A percentile compares a stretch with the other conserved stretches of the same genome.
Conservation (phyloP, 176 grass and related monocot species). For the Melocanna baccifera region DNA sequence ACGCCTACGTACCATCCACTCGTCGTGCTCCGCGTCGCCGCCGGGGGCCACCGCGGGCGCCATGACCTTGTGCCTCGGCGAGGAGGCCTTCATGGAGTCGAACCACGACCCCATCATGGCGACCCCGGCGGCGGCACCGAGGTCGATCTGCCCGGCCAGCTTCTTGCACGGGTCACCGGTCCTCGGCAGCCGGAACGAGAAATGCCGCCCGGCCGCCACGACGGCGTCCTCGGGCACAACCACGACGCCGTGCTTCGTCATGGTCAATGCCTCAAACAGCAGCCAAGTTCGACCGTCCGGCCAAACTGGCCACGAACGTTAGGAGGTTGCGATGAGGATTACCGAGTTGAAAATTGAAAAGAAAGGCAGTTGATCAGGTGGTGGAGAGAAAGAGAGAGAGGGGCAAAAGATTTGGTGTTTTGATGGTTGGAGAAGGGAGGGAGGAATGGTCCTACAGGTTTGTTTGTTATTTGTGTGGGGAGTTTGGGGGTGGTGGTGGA, state of each 20-base stretch:
- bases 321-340: background rate
- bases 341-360: background rate
- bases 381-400: too few relatives aligned
- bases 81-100: conserved; percentile 73
- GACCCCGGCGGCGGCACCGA: conserved; percentile 14
- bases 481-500: background rate
- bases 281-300: background rate
- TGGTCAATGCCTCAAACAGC: background rate
- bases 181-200: conserved; percentile 53
- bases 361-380: background rate
- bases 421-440: background rate
- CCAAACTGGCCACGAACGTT: background rate
- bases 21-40: conserved; percentile 34
- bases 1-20: conserved; percentile 45
- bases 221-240: conserved; percentile 34
- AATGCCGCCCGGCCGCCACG: conserved; percentile 8
- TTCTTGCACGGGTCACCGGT: conserved; percentile 31
- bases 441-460: background rate
- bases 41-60: background rate
- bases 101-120: conserved; percentile 40
- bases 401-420: background rate
- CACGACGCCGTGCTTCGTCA: conserved; percentile 46
- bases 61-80: conserved; percentile 41
- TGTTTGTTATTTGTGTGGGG: background rate
- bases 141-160: conserved; percentile 42